These are phyloP conservation scores for Lumnitzera racemosa DNA, from an alignment of 345 rosid species.

Conservation along the genomic window DNA sequence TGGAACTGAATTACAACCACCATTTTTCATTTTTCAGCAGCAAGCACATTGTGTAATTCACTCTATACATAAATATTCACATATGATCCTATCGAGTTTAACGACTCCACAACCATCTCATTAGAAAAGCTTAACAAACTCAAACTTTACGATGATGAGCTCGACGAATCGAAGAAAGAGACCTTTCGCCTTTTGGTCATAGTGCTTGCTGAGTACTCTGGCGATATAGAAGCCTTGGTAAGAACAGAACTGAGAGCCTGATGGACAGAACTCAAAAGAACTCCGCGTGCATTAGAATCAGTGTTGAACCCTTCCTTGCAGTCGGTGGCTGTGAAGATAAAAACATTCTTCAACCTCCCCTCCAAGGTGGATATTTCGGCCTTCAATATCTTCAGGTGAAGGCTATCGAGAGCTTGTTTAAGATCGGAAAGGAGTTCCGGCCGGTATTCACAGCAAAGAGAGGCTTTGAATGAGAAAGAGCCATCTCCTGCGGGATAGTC, in stretches of 20 bases:
- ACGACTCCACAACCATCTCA: too few relatives aligned
- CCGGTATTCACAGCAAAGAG: constrained; percentile 47
- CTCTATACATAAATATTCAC: background rate
- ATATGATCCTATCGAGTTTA: background rate
- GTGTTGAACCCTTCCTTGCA: constrained; percentile 11
- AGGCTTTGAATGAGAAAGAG: constrained; percentile 27
- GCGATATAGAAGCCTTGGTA: constrained; percentile 26
- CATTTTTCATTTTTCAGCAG: too few relatives aligned
- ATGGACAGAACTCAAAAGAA: constrained; percentile 25
- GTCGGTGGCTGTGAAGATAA: constrained; percentile 22
- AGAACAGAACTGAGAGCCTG: constrained; percentile 32
- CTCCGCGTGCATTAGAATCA: constrained; percentile 9
- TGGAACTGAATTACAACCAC: too few relatives aligned
- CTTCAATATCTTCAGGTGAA: constrained; percentile 31
- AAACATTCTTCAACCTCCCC: constrained; percentile 36
- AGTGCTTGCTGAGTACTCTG: constrained; percentile 30
- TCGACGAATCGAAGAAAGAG: constrained; percentile 30
- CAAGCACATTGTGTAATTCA: too few relatives aligned
- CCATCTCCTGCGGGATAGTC: constrained; percentile 15
- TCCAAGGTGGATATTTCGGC: constrained; percentile 51
- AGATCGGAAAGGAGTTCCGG: constrained; percentile 46
- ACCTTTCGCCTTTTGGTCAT: constrained; percentile 38
- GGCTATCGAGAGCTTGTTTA: constrained; percentile 37
- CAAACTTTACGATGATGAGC: constrained; percentile 29
- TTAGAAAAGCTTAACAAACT: too few relatives aligned